These are phyloP conservation scores for Eucalyptus curtisii DNA, from an alignment of 345 rosid genomes.

Conservation along the genomic window DNA sequence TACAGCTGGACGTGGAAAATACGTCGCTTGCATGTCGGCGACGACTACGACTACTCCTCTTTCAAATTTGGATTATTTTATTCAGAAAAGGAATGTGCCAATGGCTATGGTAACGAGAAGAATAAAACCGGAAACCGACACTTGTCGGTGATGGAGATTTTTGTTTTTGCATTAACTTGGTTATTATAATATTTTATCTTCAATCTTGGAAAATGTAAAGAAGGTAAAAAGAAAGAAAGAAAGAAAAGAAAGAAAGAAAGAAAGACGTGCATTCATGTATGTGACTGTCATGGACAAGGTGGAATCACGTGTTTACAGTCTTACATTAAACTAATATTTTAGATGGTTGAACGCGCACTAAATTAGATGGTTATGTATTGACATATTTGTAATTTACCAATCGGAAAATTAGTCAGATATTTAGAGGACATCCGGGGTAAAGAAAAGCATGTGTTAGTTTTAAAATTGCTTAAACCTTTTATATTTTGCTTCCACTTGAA, in stretches of 20 bases:
- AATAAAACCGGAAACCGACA: background rate
- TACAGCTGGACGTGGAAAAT: background rate
- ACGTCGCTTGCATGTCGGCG: background rate
- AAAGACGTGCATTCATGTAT: background rate
- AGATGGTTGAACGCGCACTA: background rate
- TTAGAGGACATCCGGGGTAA: background rate
- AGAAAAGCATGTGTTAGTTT: background rate
- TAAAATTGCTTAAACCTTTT: background rate
- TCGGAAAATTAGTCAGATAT: background rate
- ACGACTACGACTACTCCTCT: background rate
- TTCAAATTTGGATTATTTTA: background rate
- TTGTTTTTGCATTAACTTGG: background rate
- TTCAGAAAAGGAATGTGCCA: background rate
- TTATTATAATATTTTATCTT: background rate
- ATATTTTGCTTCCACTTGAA: background rate
- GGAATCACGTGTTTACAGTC: background rate
- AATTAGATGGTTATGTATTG: background rate
- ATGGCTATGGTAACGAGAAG: background rate
- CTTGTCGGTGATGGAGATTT: background rate
- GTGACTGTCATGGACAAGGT: background rate
- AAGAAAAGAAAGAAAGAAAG: too few relatives aligned
- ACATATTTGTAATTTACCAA: background rate
- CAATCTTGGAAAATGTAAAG: background rate
- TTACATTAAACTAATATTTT: background rate
- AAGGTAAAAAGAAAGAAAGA: rapidly evolving